These are phyloP conservation scores for Ampelocalamus luodianensis DNA, from an alignment of 176 grass and related monocot species.

Conservation along the genomic window DNA sequence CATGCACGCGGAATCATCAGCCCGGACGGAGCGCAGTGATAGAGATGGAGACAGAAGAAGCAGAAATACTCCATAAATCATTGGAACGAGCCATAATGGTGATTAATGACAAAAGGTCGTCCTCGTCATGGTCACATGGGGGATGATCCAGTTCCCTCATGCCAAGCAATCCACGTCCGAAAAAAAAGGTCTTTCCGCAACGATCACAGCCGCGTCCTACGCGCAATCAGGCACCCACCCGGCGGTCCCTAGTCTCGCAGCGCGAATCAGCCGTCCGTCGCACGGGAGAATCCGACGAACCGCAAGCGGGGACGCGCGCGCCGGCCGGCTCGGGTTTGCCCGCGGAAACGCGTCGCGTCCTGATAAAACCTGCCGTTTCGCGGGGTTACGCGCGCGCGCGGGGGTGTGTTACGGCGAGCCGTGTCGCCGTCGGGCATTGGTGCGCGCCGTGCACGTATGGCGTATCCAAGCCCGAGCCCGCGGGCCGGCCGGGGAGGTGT, in stretches of 20 bases:
- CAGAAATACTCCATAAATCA: neutral
- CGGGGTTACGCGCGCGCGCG: neutral
- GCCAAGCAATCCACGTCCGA: neutral
- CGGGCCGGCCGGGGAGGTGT: neutral
- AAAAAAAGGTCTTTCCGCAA: neutral
- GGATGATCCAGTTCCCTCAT: neutral
- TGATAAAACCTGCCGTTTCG: neutral
- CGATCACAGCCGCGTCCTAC: neutral
- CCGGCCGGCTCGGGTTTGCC: neutral
- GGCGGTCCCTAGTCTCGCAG: neutral
- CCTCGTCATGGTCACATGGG: constrained; percentile 25
- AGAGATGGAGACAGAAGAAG: neutral
- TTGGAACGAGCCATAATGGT: neutral
- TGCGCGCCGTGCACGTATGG: neutral
- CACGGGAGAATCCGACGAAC: neutral
- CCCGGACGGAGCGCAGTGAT: neutral
- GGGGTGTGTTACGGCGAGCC: neutral
- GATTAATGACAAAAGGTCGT: neutral
- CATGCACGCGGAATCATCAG: neutral
- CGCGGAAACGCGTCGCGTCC: neutral
- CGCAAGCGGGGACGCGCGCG: too few relatives aligned
- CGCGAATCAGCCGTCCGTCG: neutral
- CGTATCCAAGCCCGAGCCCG: neutral
- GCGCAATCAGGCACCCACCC: neutral
- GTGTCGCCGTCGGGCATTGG: neutral